Evolutionary conservation across 139 green algal species (phyloP), one percentile per base, ranked within the genome.

Genomic region (Tetratostichococcus sp.): DNA sequence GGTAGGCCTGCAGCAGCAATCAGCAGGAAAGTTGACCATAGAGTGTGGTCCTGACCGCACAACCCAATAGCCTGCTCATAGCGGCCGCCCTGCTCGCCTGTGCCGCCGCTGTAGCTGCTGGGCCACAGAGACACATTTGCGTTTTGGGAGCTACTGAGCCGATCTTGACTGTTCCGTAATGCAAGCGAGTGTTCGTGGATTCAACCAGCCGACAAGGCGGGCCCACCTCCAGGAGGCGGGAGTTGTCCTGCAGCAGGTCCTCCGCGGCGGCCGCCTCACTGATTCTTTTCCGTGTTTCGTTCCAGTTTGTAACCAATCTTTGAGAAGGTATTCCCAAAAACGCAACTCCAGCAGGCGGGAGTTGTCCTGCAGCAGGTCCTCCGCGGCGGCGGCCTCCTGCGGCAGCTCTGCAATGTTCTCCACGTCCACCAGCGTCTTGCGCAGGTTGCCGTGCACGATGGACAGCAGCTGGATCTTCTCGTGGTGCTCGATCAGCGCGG

Each of bases 391-490:
- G 31, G 81, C 81, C 62, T 82, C 57, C n/a, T 75, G 50, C 22
- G 77, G 77, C 35, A 87, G 83, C 16, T 75, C 77, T 1, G 76
- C 77, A 30, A 87, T 85, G 71, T 87, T 87, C 58, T 83, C 83
- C 19, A 87, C 83, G 58, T 83, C 73, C 73, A 82, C 58, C 43
- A 89, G 71, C n/a, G 85, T 89, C 73, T 89, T 86, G 35, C 78
- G 65, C 74, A 96, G 66, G 78, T 96, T 96, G 66, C 75, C 76
- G 74, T 94, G 86, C 35, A 92, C 86, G 23, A 85, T 79, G 31
- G 71, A 83, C 58, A 96, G 82, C 30, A 84, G 62, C 57, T 85
- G 78, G 69, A 96, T 95, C 75, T 89, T 89, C 59, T 93, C 91
- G 43, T 92, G 85, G 77, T 93, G 82, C 43, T 94, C 84, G 1